Conservation (phyloP, 164 flowering plant genomes). For the Stephania japonica region DNA sequence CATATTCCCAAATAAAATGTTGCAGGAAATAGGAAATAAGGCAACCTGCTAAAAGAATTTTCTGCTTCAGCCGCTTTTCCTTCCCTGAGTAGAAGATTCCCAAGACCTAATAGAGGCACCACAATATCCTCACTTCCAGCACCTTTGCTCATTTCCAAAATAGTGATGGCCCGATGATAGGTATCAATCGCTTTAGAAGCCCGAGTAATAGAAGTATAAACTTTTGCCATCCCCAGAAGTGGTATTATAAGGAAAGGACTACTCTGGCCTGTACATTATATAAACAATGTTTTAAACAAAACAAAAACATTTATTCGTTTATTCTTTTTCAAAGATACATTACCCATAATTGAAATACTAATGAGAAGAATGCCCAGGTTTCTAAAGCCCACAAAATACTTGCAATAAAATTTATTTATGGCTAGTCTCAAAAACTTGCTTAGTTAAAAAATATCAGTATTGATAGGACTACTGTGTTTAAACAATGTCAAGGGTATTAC, state of each 20-base stretch:
- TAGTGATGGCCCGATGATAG: conserved; percentile 46
- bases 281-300: conserved; percentile 2
- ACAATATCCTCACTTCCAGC: conserved; percentile 58
- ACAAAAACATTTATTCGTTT: neutral
- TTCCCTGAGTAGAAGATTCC: conserved; percentile 65
- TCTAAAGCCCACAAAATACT: too few species aligned
- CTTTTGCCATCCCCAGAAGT: conserved; percentile 71
- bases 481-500: too few species aligned
- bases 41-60: conserved; percentile 52
- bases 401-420: too few species aligned
- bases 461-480: too few species aligned
- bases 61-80: conserved; percentile 67
- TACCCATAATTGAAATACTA: neutral
- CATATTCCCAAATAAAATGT: neutral
- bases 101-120: conserved; percentile 65
- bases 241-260: conserved; percentile 60
- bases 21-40: conserved; percentile 7
- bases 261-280: conserved; percentile 51
- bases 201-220: conserved; percentile 42
- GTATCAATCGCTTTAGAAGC: conserved; percentile 49
- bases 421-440: too few species aligned
- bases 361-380: neutral
- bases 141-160: conserved; percentile 60
- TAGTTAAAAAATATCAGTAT: too few species aligned
- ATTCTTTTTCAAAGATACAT: neutral